Percentiles rank a stretch among this genome's conserved stretches.
These are phyloP conservation scores for Ilex aquifolium DNA, from an alignment of 257 asterid species.

Conservation along the genomic window DNA sequence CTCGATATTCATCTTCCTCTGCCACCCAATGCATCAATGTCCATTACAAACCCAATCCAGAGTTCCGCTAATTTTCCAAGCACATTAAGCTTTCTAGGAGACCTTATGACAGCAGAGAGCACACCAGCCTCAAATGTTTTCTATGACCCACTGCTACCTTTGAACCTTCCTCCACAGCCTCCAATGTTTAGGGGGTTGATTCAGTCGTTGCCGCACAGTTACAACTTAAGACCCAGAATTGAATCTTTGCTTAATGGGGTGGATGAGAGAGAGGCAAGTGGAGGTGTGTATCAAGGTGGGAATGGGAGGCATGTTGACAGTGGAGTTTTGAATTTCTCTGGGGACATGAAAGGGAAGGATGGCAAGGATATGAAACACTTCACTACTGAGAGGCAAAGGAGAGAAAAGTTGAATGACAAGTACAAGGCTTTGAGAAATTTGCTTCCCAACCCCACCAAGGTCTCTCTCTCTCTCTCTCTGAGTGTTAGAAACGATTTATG, in stretches of 20 bases:
- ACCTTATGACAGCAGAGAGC: conserved; percentile 22
- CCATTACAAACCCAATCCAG: conserved; percentile 28
- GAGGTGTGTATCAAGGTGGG: conserved; percentile 40
- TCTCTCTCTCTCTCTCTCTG: conserved; percentile 2
- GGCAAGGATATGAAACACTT: conserved; percentile 60
- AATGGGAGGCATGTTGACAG: conserved; percentile 42
- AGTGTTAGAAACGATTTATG: no score
- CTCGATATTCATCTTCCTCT: conserved; percentile 44
- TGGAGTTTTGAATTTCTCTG: conserved; percentile 60
- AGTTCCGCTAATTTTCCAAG: conserved; percentile 41
- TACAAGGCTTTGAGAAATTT: conserved; percentile 44
- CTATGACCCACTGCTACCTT: conserved; percentile 69
- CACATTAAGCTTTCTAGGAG: conserved; percentile 69
- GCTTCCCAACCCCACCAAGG: conserved; percentile 77
- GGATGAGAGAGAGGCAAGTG: conserved; percentile 52
- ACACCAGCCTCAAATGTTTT: conserved; percentile 23
- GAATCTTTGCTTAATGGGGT: conserved; percentile 48
- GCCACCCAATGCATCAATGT: conserved; percentile 42
- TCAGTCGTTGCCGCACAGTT: conserved; percentile 57
- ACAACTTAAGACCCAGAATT: conserved; percentile 28
- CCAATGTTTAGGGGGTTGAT: conserved; percentile 70
- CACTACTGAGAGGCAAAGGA: conserved; percentile 75
- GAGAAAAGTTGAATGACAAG: conserved; percentile 66
- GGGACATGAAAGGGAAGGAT: conserved; percentile 52
- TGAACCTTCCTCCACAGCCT: conserved; percentile 75